Evolutionary conservation across 257 asterid species (phyloP), one percentile per base, ranked within the genome.

Genomic region (Vinca minor): DNA sequence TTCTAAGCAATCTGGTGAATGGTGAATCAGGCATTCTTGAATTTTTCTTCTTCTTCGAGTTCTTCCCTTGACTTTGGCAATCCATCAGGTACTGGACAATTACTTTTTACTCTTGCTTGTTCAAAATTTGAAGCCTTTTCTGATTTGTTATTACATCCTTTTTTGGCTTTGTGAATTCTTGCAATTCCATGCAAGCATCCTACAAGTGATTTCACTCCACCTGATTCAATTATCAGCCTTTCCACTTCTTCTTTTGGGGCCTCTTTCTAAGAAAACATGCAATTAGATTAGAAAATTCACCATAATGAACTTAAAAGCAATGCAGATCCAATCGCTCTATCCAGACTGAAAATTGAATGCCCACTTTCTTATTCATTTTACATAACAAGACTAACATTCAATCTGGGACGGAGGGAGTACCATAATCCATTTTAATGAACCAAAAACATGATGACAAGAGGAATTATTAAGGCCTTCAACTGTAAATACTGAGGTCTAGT

Each of bases 11-110:
- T 64, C 83, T 80, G n/a, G 99, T 93, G 78, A 76, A 87, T 5
- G 84, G 76, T 5, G 97, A 93, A 73, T 89, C 97, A 0, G 99
- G 97, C 99, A 93, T 93, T 74, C 62, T n/a, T 77, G 39, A 65
- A 69, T 13, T 69, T 78, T 85, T 89, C 97, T 72, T 89, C 97
- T 77, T 93, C 97, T 60, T 87, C 95, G 2, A 93, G 80, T 80
- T 93, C 96, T 63, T 85, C 84, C 25, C 35, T 38, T 2, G 94
- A 74, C 74, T 83, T 87, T 0, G 99, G 97, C 78, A 93, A 67
- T 62, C 99, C 96, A 74, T 93, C 96, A 0, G 99, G 99, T 41
- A 89, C 62, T 0, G 88, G 97, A 34, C 92, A 81, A 2, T 38
- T n/a, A n/a, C n/a, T 67, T 15, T 41, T 73, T 7, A 20, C 21